Evolutionary conservation across 2,329 filamentous ascomycete species (phyloP).

Genomic region (Colletotrichum higginsianum): DNA sequence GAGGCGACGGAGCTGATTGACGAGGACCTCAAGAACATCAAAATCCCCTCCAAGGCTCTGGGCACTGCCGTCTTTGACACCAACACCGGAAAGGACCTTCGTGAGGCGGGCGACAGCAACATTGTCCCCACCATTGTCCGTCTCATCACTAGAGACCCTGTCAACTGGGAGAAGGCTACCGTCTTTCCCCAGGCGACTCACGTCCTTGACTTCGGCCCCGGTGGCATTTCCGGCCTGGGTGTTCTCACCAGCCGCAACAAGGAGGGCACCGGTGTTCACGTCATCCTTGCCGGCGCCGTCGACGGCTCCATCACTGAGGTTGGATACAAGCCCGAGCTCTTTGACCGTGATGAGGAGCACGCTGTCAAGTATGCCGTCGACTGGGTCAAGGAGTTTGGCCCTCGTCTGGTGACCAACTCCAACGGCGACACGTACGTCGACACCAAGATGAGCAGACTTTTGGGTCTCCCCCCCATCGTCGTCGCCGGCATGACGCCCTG

Average conservation of each 20-base stretch:
- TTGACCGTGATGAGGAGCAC: conserved; percentile 95
- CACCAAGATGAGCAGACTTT: conserved; percentile 92
- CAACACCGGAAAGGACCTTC: conserved; percentile 87
- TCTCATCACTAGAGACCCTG: conserved; percentile 94
- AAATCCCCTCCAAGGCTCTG: conserved; percentile 80
- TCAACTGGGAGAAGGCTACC: conserved; percentile 97
- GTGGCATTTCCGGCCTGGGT: conserved; percentile 95
- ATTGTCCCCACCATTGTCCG: conserved; percentile 89
- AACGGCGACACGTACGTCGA: conserved; percentile 92
- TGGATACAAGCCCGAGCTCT: conserved; percentile 97
- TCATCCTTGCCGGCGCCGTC: conserved; percentile 94
- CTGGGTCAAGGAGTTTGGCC: conserved; percentile 98
- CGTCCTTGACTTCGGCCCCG: conserved; percentile 95
- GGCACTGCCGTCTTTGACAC: conserved; percentile 93
- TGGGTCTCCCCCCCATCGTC: conserved; percentile 89
- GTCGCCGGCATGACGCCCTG: conserved; percentile 95
- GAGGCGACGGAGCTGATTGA: conserved; percentile 87
- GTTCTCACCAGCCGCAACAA: conserved; percentile 99
- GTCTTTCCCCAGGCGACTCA: conserved; percentile 92
- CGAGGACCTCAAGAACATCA: conserved; percentile 87
- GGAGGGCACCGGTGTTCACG: conserved; percentile 96
- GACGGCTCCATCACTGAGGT: conserved; percentile 91
- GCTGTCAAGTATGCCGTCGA: conserved; percentile 95
- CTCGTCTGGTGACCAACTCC: conserved; percentile 91
- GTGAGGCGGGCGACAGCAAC: conserved; percentile 78